Evolutionary conservation across 345 rosid genomes (phyloP).

Genomic region (Syzygium grande): DNA sequence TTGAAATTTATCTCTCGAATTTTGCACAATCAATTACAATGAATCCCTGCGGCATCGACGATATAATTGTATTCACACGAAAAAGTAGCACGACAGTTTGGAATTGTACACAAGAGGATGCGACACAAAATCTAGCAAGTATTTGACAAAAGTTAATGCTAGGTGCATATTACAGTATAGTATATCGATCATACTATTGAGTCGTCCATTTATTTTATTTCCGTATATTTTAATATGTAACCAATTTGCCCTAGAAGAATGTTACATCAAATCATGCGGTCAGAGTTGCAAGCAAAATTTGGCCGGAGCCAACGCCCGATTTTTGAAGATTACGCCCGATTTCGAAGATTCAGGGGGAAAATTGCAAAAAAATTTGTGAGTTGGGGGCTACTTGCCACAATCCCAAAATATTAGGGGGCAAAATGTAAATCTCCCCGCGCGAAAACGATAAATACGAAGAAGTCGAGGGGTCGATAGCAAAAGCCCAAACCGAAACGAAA

Average conservation of each 20-base stretch:
- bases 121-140: neutral
- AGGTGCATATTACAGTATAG: neutral
- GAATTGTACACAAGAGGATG: neutral
- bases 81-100: neutral
- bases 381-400: neutral
- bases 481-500: neutral
- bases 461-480: neutral
- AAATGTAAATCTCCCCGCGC: neutral
- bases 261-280: neutral
- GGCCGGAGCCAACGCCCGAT: neutral
- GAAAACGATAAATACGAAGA: neutral
- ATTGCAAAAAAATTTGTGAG: neutral
- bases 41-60: neutral
- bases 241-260: neutral
- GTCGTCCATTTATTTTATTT: neutral
- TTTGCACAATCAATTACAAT: neutral
- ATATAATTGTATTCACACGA: neutral
- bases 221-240: neutral
- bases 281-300: neutral
- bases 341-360: neutral
- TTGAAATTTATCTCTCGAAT: fast-evolving
- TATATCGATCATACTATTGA: neutral
- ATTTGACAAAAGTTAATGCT: neutral
- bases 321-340: neutral
- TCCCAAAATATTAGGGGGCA: neutral